phyloP scores from a whole-genome alignment of 192 early-diverging fungal species.

The Helicostylum pulchrum region DNA sequence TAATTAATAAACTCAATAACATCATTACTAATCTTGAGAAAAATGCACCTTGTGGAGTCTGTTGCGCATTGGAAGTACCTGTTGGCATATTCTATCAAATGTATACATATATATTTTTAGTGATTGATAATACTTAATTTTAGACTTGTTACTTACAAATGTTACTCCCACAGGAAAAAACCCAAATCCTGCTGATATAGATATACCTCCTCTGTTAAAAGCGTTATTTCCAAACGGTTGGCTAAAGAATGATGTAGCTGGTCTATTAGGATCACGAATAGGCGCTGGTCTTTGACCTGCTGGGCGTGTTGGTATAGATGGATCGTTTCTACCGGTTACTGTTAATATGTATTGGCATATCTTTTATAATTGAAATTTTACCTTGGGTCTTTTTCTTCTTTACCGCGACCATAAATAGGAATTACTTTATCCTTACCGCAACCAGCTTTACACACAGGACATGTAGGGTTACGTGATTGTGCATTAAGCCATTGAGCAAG shows the following conservation, averaged over 20 bases:
- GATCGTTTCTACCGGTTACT: constrained; percentile 20
- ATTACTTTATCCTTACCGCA: constrained; percentile 82
- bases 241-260: constrained; percentile 41
- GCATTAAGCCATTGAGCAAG: constrained; percentile 74
- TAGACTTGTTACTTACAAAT: constrained; percentile 40
- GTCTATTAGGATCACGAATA: constrained; percentile 51
- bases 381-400: constrained; percentile 74
- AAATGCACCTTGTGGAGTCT: constrained; percentile 69
- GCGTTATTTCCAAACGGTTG: constrained; percentile 18
- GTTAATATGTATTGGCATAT: background rate
- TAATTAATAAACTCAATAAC: constrained; percentile 71
- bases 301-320: constrained; percentile 66
- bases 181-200: constrained; percentile 66
- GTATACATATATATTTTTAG: background rate
- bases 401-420: constrained; percentile 78
- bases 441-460: constrained; percentile 83
- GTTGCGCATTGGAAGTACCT: constrained; percentile 35
- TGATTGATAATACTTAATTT: background rate
- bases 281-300: constrained; percentile 74
- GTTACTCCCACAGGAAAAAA: constrained; percentile 72
- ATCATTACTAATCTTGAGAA: constrained; percentile 80
- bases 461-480: constrained; percentile 65
- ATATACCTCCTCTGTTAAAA: constrained; percentile 46
- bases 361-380: constrained; percentile 22
- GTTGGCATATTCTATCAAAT: constrained; percentile 22